phyloP scores from a whole-genome alignment of 2,329 filamentous ascomycete genomes.

The Ustulina deusta region DNA sequence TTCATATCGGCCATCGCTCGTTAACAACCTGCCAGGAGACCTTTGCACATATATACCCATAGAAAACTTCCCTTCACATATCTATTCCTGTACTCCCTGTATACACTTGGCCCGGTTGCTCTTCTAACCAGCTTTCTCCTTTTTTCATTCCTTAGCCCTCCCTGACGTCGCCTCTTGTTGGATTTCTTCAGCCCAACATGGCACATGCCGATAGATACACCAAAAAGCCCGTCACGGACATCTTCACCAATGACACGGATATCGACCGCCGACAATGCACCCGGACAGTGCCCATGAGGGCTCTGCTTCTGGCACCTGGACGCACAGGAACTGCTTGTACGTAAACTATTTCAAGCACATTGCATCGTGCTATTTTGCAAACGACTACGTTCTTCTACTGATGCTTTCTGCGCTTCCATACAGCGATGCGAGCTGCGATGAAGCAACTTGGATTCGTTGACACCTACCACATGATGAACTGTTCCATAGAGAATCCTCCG shows the following conservation, averaged over 20 bases:
- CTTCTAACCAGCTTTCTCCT: background rate
- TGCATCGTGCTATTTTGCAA: background rate
- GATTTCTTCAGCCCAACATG: slow-evolving; percentile 39
- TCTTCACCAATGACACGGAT: slow-evolving; percentile 74
- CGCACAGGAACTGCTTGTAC: slow-evolving; percentile 78
- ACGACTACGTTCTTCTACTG: slow-evolving; percentile 1
- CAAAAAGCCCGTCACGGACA: slow-evolving; percentile 64
- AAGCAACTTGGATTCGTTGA: slow-evolving; percentile 74
- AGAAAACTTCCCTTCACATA: background rate
- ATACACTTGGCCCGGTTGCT: background rate
- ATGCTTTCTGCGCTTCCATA: slow-evolving; percentile 4
- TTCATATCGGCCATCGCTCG: slow-evolving; percentile 29
- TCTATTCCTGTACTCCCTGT: background rate
- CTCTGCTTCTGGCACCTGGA: slow-evolving; percentile 76
- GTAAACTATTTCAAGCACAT: slow-evolving; percentile 44
- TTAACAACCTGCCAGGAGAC: slow-evolving; percentile 5
- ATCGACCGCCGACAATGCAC: slow-evolving; percentile 75
- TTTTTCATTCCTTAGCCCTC: background rate
- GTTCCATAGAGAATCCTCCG: slow-evolving; percentile 74
- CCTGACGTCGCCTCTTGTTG: background rate
- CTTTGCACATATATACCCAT: slow-evolving; percentile 23
- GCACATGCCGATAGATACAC: slow-evolving; percentile 50
- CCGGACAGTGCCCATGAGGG: slow-evolving; percentile 77
- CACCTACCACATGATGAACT: slow-evolving; percentile 80
- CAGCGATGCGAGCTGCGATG: slow-evolving; percentile 73